These are phyloP conservation scores for Solanum corneliomulleri DNA, from an alignment of 257 asterid genomes.

Conservation along the genomic window DNA sequence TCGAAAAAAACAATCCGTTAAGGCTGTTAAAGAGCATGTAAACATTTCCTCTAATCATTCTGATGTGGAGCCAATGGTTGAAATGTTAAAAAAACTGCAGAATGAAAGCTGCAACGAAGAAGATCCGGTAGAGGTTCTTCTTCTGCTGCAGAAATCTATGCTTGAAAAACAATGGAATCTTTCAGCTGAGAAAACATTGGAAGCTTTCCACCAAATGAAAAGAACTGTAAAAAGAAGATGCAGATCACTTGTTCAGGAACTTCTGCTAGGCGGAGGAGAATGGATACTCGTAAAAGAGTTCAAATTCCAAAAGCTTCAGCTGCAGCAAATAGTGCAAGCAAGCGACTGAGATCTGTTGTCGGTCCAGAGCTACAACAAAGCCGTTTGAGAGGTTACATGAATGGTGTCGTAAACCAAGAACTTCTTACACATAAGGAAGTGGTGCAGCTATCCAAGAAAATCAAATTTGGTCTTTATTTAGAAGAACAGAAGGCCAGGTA, in stretches of 20 bases:
- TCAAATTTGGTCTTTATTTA: conserved; percentile 54
- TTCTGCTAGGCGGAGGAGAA: conserved; percentile 72
- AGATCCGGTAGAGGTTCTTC: conserved; percentile 52
- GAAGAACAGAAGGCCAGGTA: conserved; percentile 73
- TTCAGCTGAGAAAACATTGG: conserved; percentile 18
- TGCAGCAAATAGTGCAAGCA: conserved; percentile 6
- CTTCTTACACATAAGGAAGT: conserved; percentile 76
- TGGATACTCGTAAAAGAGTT: conserved; percentile 32
- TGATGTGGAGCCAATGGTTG: conserved; percentile 23
- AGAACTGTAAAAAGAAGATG: conserved; percentile 11
- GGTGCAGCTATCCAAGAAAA: conserved; percentile 58
- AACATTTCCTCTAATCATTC: conserved; percentile 24
- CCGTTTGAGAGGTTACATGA: conserved; percentile 57
- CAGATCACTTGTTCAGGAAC: conserved; percentile 55
- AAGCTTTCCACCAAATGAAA: conserved; percentile 1
- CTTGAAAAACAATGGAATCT: conserved; percentile 96
- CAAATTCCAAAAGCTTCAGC: conserved; percentile 12
- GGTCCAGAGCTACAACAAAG: conserved; percentile 44
- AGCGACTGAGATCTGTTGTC: conserved; percentile 30
- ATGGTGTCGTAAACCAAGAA: conserved; percentile 48
- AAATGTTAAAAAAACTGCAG: conserved; percentile 5
- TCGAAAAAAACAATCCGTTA: conserved; percentile 27
- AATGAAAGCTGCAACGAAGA: conserved; percentile 25
- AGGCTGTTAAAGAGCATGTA: conserved; percentile 42
- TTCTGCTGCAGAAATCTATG: conserved; percentile 75